Conservation (phyloP, 805 yeast genomes). For the Spathaspora girioi region DNA sequence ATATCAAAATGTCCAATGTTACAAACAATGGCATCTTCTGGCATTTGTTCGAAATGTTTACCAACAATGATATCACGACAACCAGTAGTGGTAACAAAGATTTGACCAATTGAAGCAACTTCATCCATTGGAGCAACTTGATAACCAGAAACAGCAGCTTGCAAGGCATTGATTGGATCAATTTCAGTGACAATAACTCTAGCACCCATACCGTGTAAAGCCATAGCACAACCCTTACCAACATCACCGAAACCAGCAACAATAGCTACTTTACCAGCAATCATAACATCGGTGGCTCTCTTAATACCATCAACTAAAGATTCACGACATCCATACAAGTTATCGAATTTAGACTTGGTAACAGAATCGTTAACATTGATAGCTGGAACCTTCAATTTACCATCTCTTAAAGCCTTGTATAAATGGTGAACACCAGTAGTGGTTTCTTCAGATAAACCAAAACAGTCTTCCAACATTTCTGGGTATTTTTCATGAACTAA, state of each 20-base stretch:
- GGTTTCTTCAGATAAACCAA: slow-evolving; percentile 97
- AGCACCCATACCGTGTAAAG: slow-evolving; percentile 98
- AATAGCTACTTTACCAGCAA: slow-evolving; percentile 98
- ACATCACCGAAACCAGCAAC: slow-evolving; percentile 99
- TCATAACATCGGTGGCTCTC: slow-evolving; percentile 99
- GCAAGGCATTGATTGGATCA: slow-evolving; percentile 98
- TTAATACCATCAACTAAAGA: slow-evolving; percentile 97
- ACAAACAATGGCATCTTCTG: slow-evolving; percentile 99
- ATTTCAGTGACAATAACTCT: slow-evolving; percentile 95
- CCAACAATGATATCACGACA: slow-evolving; percentile 97
- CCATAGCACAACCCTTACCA: slow-evolving; percentile 99
- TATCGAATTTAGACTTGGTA: slow-evolving; percentile 98
- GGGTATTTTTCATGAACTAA: slow-evolving; percentile 97
- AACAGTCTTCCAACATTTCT: slow-evolving; percentile 92
- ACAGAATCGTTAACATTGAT: slow-evolving; percentile 98
- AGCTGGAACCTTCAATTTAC: slow-evolving; percentile 93
- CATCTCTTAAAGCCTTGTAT: slow-evolving; percentile 91
- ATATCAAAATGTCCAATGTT: slow-evolving; percentile 99
- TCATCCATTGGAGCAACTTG: slow-evolving; percentile 95
- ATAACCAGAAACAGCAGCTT: slow-evolving; percentile 99
- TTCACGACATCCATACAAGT: slow-evolving; percentile 99
- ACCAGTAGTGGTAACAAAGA: slow-evolving; percentile 98
- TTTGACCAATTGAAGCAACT: slow-evolving; percentile 90
- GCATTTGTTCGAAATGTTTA: slow-evolving; percentile 85
- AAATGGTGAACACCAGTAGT: slow-evolving; percentile 99